Percentiles rank a stretch among this genome's conserved stretches.
These are phyloP conservation scores for Eucalyptus regnans DNA, from an alignment of 345 rosid genomes.

Conservation along the genomic window DNA sequence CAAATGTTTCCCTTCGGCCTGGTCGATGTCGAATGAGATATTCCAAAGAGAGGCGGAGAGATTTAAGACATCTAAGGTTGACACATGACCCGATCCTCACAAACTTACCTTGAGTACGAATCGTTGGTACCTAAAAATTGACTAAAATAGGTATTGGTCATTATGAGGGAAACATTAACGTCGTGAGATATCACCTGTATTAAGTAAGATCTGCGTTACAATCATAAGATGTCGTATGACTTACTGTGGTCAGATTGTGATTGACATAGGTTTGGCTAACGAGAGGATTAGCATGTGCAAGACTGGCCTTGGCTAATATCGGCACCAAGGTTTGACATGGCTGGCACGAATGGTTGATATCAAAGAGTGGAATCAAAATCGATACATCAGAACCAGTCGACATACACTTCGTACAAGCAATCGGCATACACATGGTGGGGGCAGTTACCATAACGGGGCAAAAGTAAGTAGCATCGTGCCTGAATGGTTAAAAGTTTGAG, in stretches of 20 bases:
- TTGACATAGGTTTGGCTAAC: background rate
- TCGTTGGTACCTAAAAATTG: background rate
- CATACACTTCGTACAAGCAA: background rate
- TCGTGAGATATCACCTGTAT: background rate
- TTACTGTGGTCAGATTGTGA: background rate
- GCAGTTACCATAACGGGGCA: background rate
- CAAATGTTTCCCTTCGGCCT: background rate
- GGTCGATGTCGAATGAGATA: background rate
- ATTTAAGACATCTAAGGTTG: background rate
- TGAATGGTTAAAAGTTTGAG: background rate
- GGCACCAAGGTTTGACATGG: background rate
- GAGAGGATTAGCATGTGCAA: background rate
- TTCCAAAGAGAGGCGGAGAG: background rate
- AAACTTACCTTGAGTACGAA: background rate
- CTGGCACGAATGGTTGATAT: background rate
- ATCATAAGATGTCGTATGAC: background rate
- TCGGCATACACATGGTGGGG: background rate
- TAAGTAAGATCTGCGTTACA: fast-evolving
- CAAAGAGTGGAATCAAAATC: background rate
- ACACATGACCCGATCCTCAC: background rate
- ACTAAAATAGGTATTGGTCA: background rate
- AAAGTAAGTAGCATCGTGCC: background rate
- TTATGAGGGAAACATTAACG: background rate
- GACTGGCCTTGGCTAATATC: background rate
- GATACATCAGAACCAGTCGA: background rate